Conservation (phyloP, 2,329 filamentous ascomycete species). For the Aplosporella prunicola region DNA sequence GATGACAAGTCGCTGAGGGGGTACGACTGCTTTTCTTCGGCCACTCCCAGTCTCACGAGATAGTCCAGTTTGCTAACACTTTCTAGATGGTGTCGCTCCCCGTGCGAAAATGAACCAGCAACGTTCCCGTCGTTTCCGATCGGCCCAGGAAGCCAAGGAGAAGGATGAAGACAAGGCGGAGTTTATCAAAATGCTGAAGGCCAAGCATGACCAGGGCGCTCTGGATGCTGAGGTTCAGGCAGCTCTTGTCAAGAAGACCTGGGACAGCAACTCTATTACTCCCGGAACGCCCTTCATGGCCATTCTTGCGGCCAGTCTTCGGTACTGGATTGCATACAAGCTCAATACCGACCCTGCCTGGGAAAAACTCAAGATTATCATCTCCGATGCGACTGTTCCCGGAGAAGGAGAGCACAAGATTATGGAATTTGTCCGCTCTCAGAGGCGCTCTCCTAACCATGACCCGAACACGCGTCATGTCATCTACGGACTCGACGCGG, state of each 20-base stretch:
- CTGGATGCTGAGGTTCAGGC: slow-evolving; percentile 53
- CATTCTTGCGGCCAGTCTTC: slow-evolving; percentile 76
- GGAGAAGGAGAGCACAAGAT: slow-evolving; percentile 99
- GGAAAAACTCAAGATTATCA: slow-evolving; percentile 92
- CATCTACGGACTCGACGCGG: slow-evolving; percentile 94
- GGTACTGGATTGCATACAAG: slow-evolving; percentile 97
- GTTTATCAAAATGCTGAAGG: slow-evolving; percentile 70
- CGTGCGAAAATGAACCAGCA: slow-evolving; percentile 99
- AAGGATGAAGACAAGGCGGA: slow-evolving; percentile 88
- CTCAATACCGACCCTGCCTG: slow-evolving; percentile 93
- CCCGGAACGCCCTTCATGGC: slow-evolving; percentile 99
- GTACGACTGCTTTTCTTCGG: slow-evolving; percentile 16
- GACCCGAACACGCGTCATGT: slow-evolving; percentile 96
- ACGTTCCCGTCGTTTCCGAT: slow-evolving; percentile 86
- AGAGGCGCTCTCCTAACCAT: slow-evolving; percentile 80
- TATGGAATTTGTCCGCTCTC: slow-evolving; percentile 94
- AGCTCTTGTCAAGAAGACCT: slow-evolving; percentile 70
- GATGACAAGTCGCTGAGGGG: slow-evolving; percentile 22
- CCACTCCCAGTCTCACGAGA: neutral
- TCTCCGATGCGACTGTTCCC: slow-evolving; percentile 94
- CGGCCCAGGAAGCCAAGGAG: slow-evolving; percentile 87
- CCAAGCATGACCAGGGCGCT: slow-evolving; percentile 41
- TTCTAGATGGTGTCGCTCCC: slow-evolving; percentile 81
- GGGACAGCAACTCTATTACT: slow-evolving; percentile 82
- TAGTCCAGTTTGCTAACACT: slow-evolving; percentile 9